Percentiles rank a stretch among this genome's conserved stretches.
Evolutionary conservation across 108 stramenopile genomes (phyloP).

Genomic region (Parietichytrium sp.): DNA sequence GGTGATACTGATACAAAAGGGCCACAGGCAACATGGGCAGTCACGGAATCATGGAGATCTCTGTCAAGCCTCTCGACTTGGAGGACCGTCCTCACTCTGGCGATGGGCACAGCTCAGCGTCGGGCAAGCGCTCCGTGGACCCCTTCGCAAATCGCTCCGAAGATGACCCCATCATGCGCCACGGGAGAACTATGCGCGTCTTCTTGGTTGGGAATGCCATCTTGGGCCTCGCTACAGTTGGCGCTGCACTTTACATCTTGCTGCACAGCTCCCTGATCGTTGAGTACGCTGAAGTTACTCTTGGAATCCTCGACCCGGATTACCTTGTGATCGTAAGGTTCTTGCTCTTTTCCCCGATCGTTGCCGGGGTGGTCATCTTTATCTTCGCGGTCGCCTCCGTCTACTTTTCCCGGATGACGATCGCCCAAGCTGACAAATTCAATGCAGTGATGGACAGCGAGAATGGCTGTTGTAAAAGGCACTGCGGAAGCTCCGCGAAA

Average conservation of each 20-base stretch:
- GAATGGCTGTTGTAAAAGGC: background rate
- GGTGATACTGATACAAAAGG: too few relatives aligned
- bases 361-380: background rate
- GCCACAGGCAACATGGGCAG: too few relatives aligned
- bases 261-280: slow-evolving; percentile 6
- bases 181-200: background rate
- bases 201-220: background rate
- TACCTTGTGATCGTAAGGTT: background rate
- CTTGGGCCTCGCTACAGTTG: background rate
- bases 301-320: background rate
- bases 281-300: background rate
- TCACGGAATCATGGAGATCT: too few relatives aligned
- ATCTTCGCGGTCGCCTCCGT: background rate
- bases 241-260: too few relatives aligned
- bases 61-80: too few relatives aligned
- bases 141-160: too few relatives aligned
- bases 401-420: background rate
- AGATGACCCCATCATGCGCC: background rate
- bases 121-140: too few relatives aligned
- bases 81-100: too few relatives aligned
- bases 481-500: background rate
- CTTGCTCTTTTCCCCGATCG: background rate
- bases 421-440: background rate
- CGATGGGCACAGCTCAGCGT: too few relatives aligned
- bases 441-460: background rate